Percentiles rank a stretch among this genome's conserved stretches.
Conservation (phyloP, 805 yeast genomes). For the Hanseniaspora vineae region DNA sequence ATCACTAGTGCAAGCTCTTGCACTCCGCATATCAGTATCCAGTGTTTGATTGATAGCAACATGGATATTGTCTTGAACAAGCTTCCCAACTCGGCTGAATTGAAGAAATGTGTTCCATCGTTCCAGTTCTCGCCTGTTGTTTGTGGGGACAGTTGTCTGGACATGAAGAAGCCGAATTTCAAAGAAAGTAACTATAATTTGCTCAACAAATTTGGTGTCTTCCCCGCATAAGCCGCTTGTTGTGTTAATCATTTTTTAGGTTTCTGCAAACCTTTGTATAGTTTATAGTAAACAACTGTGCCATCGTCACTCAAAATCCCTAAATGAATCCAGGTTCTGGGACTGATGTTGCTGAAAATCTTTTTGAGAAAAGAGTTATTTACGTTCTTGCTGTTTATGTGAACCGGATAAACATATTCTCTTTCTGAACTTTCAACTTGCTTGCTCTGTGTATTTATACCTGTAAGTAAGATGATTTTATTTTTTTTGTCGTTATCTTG, state of each 20-base stretch:
- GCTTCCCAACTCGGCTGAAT: neutral
- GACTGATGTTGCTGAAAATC: neutral
- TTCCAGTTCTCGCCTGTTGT: neutral
- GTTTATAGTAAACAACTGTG: slow-evolving; percentile 55
- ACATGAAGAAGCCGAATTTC: neutral
- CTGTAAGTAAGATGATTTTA: neutral
- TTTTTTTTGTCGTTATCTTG: neutral
- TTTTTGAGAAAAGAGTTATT: neutral
- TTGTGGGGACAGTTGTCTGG: neutral
- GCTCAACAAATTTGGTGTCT: neutral
- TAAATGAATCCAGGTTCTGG: slow-evolving; percentile 32
- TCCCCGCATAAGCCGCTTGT: neutral
- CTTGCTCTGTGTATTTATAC: neutral
- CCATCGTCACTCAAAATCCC: slow-evolving; percentile 55
- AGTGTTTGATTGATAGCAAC: neutral
- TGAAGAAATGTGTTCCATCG: neutral
- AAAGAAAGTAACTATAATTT: neutral
- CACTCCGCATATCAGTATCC: neutral
- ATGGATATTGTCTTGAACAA: neutral
- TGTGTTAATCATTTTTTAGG: slow-evolving; percentile 24
- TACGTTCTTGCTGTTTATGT: slow-evolving; percentile 16
- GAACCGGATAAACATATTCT: slow-evolving; percentile 20
- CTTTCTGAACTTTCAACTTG: neutral
- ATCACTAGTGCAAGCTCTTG: neutral
- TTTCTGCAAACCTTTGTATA: slow-evolving; percentile 51